These are phyloP conservation scores for Biscutella laevigata DNA, from an alignment of 441 rosid genomes.

Conservation along the genomic window DNA sequence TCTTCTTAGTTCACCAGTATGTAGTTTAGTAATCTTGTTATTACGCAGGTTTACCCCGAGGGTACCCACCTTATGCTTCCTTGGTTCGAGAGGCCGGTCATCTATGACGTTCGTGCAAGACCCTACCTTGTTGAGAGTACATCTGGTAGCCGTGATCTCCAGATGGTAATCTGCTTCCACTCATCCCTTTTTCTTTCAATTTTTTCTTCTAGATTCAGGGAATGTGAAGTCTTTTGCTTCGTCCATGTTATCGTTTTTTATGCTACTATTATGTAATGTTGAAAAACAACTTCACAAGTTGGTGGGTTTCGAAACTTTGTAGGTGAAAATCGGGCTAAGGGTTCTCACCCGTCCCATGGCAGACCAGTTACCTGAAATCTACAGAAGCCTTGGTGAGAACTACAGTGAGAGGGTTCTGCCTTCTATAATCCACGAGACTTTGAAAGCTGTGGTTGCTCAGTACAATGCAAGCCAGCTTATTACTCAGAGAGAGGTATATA, in stretches of 20 bases:
- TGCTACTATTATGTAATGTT: background rate
- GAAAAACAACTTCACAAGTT: background rate
- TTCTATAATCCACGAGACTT: constrained; percentile 76
- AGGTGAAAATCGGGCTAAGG: constrained; percentile 91
- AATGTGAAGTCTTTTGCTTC: background rate
- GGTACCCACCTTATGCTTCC: constrained; percentile 87
- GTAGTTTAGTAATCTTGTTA: background rate
- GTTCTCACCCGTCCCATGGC: constrained; percentile 86
- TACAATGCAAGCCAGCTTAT: constrained; percentile 96
- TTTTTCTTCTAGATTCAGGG: background rate
- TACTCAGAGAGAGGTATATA: constrained; percentile 74
- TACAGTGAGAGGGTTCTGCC: constrained; percentile 87
- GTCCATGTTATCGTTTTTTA: background rate
- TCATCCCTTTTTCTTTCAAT: background rate
- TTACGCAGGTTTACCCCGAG: constrained; percentile 73
- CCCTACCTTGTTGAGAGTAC: constrained; percentile 87
- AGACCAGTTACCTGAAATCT: constrained; percentile 56
- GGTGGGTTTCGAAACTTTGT: constrained; percentile 12
- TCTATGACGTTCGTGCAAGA: constrained; percentile 86
- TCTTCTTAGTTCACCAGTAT: background rate
- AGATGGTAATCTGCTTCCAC: constrained; percentile 46
- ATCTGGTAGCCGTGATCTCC: constrained; percentile 93
- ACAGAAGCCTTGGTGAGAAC: constrained; percentile 74
- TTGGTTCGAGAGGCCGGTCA: constrained; percentile 80
- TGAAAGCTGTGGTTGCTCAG: constrained; percentile 91